A percentile compares a stretch with the other conserved stretches of the same genome.
Conservation (phyloP, 805 yeast genomes). For the Pichia insulana region DNA sequence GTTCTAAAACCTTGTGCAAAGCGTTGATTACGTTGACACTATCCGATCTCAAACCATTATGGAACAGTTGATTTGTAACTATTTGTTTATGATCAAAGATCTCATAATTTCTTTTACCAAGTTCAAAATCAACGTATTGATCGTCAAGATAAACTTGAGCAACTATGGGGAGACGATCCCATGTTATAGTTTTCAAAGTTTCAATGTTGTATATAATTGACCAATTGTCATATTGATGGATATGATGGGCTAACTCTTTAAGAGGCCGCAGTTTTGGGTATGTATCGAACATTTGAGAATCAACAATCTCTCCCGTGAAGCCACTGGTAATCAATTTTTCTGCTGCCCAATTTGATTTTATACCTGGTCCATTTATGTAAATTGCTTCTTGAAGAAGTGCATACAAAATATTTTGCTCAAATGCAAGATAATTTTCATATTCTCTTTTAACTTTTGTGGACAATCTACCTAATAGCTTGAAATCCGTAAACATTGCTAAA, state of each 20-base stretch:
- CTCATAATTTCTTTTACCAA: constrained; percentile 19
- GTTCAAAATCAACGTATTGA: constrained; percentile 42
- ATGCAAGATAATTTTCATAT: constrained; percentile 30
- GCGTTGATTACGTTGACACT: constrained; percentile 32
- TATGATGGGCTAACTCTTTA: constrained; percentile 30
- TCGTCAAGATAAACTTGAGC: constrained; percentile 43
- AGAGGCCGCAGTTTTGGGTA: constrained; percentile 34
- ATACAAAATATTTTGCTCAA: constrained; percentile 47
- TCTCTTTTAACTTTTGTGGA: constrained; percentile 30
- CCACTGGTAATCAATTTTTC: constrained; percentile 21
- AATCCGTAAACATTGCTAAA: constrained; percentile 31
- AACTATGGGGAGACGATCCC: constrained; percentile 31
- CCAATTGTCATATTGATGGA: constrained; percentile 29
- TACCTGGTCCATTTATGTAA: constrained; percentile 36
- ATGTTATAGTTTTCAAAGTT: constrained; percentile 16
- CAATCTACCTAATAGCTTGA: constrained; percentile 24
- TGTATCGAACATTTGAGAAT: constrained; percentile 36
- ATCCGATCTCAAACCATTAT: constrained; percentile 39
- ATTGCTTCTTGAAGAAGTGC: constrained; percentile 53
- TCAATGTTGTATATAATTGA: constrained; percentile 16
- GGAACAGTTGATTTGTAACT: constrained; percentile 42
- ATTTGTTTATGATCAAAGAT: constrained; percentile 29
- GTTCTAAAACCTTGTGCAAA: constrained; percentile 32
- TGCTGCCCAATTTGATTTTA: constrained; percentile 42
- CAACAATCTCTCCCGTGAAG: constrained; percentile 18